Base-by-base conservation (phyloP, 106 monocot species). In the Ottelia alismoides region DNA sequence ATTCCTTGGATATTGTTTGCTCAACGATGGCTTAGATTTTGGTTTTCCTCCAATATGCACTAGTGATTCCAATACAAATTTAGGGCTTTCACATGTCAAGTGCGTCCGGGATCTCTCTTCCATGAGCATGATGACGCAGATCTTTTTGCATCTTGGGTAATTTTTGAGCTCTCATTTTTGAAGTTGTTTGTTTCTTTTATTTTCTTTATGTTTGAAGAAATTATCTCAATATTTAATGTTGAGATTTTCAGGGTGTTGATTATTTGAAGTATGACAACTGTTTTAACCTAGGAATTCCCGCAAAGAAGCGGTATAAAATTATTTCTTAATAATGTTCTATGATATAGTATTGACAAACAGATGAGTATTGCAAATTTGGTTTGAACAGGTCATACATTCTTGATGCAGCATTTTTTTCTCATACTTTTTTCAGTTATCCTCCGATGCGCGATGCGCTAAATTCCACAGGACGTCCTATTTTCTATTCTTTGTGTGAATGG, bases 221-320 rank as follows among this genome's bases (percentile, higher is more conserved):
- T n/a, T n/a, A n/a, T n/a, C n/a, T n/a, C n/a, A n/a, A n/a, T n/a
- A n/a, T n/a, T n/a, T n/a, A n/a, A n/a, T n/a, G n/a, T n/a, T n/a
- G n/a, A n/a, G n/a, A 7, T 26, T 23, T 66, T 25, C 69, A 96
- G 96, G 89, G 85, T 25, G 61, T 96, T 61, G 89, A 96, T 62
- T 96, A 96, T 65, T 57, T 96, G 59, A 96, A 96, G 32, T 96
- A 96, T 77, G 89, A 96, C 66, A 96, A 96, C 57, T 96, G 96
- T 57, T 82, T 55, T 71, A 79, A 96, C 58, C 75, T 89, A 74
- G 96, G 96, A 11, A 82, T 85, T 49, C 71, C 82, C 51, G 89
- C 96, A 55, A 30, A 82, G 74, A 49, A 89, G 55, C 78, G 96
- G 96, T 96, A 72, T 30, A 12, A 30, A 27, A 55, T 62, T 12